Evolutionary conservation across 352 stramenopile species (phyloP).

Genomic region (Globisporangium emineosum): DNA sequence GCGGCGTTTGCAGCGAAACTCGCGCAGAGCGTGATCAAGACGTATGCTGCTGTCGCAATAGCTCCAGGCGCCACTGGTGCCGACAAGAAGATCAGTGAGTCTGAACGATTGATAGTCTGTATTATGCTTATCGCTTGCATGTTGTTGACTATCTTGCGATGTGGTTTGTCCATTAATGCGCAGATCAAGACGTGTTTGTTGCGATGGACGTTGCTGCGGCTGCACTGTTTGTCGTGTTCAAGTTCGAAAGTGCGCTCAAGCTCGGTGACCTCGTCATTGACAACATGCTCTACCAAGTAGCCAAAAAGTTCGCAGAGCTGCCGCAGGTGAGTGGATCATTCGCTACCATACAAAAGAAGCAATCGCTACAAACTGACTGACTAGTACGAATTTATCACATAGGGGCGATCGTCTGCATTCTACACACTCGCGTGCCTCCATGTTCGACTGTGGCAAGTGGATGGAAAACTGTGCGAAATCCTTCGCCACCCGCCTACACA

Average conservation of each 20-base stretch:
- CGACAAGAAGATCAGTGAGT: constrained; percentile 22
- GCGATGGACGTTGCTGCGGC: constrained; percentile 53
- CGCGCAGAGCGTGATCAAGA: constrained; percentile 59
- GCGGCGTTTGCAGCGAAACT: constrained; percentile 52
- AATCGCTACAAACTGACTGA: no score
- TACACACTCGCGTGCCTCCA: constrained; percentile 49
- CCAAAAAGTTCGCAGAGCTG: constrained; percentile 68
- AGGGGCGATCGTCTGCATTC: constrained; percentile 21
- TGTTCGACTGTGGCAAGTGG: constrained; percentile 45
- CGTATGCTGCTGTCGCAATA: constrained; percentile 29
- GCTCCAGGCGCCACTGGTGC: constrained; percentile 1
- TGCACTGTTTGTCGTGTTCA: constrained; percentile 50
- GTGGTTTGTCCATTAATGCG: constrained; percentile 1
- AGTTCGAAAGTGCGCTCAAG: constrained; percentile 36
- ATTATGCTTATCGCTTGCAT: neutral
- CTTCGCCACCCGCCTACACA: constrained; percentile 2
- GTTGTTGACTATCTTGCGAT: neutral
- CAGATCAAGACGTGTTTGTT: constrained; percentile 26
- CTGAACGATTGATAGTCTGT: neutral
- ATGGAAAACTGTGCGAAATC: constrained; percentile 24
- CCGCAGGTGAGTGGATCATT: constrained; percentile 26
- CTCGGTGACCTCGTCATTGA: constrained; percentile 65
- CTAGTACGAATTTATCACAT: neutral
- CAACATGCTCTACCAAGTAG: constrained; percentile 79
- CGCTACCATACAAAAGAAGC: neutral